Conservation (phyloP, 371 early-diverging fungal species). For the Capillidium rhysosporum region DNA sequence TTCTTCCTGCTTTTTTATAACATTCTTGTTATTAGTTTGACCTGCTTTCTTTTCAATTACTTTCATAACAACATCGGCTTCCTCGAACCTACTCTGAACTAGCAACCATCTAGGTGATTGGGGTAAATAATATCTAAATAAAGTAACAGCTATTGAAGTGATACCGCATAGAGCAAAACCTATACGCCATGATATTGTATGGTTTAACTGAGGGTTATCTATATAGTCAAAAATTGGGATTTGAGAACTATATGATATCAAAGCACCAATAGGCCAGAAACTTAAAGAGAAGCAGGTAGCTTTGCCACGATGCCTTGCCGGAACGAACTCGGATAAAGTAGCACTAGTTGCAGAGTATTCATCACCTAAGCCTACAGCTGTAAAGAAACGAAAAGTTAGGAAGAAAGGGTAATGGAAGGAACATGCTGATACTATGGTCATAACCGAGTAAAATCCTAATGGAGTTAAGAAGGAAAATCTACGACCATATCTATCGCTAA, state of each 20-base stretch:
- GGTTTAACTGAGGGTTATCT: not conserved
- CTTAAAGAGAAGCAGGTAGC: not conserved
- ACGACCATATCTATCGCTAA: conserved; percentile 6
- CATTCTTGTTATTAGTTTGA: too few species aligned
- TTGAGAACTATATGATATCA: conserved; percentile 1
- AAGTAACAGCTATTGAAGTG: too few species aligned
- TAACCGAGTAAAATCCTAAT: not conserved
- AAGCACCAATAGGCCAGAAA: conserved; percentile 7
- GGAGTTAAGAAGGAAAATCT: conserved; percentile 4
- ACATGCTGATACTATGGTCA: conserved; percentile 4
- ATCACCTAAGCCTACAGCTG: conserved; percentile 8
- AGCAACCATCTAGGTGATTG: too few species aligned
- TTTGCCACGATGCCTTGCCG: conserved; percentile 5
- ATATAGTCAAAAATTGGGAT: conserved; percentile 4
- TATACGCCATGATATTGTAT: too few species aligned
- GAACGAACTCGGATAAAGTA: conserved; percentile 6
- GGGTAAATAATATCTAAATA: too few species aligned
- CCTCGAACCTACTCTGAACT: too few species aligned
- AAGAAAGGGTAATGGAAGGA: conserved; percentile 1
- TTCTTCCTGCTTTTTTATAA: too few species aligned
- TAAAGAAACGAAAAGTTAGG: conserved; percentile 7
- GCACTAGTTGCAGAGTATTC: conserved; percentile 7
- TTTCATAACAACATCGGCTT: too few species aligned
- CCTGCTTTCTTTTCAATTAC: too few species aligned
- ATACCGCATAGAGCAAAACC: too few species aligned